Conservation (phyloP, 805 yeast species). For the Clavispora carvajalis region DNA sequence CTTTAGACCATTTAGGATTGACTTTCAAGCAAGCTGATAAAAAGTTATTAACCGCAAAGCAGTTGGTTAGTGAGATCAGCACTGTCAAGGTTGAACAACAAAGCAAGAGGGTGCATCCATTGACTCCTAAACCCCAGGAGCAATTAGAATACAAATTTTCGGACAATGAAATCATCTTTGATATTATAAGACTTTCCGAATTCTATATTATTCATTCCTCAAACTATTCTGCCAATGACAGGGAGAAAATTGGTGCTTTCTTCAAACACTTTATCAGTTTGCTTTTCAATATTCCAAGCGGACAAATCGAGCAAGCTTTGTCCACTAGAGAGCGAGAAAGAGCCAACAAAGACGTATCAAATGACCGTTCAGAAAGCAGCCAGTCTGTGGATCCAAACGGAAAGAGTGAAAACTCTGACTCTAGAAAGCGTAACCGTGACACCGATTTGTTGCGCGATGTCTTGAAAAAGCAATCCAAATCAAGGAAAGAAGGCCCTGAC, state of each 20-base stretch:
- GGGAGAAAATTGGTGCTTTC: conserved; percentile 69
- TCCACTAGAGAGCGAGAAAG: conserved; percentile 17
- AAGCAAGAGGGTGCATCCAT: conserved; percentile 80
- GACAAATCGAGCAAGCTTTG: conserved; percentile 40
- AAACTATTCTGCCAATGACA: conserved; percentile 73
- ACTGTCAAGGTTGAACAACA: conserved; percentile 88
- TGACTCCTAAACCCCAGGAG: conserved; percentile 81
- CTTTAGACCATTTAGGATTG: conserved; percentile 90
- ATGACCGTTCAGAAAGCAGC: not conserved
- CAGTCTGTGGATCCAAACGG: not conserved
- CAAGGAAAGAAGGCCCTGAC: conserved; percentile 29
- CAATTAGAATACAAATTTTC: conserved; percentile 57
- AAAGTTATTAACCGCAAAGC: conserved; percentile 83
- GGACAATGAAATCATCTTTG: conserved; percentile 67
- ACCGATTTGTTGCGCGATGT: conserved; percentile 57
- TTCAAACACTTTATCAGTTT: conserved; percentile 63
- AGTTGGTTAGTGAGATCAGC: conserved; percentile 83
- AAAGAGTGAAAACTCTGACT: conserved; percentile 4
- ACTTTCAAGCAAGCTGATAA: conserved; percentile 97
- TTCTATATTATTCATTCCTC: conserved; percentile 65
- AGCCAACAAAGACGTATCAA: conserved; percentile 12
- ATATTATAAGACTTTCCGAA: conserved; percentile 62
- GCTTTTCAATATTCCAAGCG: conserved; percentile 60
- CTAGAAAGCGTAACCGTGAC: conserved; percentile 50
- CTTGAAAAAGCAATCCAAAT: conserved; percentile 45